A percentile compares a stretch with the other conserved stretches of the same genome.
These are phyloP conservation scores for Neurospora discreta DNA, from an alignment of 495 filamentous ascomycete genomes.

Conservation along the genomic window DNA sequence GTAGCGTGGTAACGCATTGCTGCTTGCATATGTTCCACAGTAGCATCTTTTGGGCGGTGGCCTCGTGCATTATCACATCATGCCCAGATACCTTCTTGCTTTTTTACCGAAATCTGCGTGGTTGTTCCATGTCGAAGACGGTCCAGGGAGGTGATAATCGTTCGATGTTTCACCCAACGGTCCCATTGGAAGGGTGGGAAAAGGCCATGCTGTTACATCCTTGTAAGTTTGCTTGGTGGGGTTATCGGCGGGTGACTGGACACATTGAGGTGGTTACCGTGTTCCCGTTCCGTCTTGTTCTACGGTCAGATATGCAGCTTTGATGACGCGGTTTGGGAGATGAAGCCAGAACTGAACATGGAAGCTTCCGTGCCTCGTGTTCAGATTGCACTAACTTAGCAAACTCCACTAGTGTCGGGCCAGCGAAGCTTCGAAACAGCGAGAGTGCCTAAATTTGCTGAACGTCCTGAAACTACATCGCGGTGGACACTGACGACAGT, in stretches of 20 bases:
- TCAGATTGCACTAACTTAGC: neutral
- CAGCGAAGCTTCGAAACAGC: neutral
- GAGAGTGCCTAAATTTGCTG: neutral
- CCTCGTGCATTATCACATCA: neutral
- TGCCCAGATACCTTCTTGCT: neutral
- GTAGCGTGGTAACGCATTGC: neutral
- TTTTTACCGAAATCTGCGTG: neutral
- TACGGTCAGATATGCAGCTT: neutral
- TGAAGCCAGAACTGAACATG: neutral
- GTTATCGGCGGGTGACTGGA: neutral
- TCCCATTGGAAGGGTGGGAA: neutral
- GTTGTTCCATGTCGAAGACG: neutral
- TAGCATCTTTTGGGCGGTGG: neutral
- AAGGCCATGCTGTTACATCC: neutral
- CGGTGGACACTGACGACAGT: neutral
- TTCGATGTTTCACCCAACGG: neutral
- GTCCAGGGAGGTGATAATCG: neutral
- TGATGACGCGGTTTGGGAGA: neutral
- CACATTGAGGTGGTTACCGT: neutral
- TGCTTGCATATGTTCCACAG: neutral
- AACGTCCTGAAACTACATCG: neutral
- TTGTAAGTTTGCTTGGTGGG: neutral
- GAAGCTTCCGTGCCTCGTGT: neutral
- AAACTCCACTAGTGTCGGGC: neutral
- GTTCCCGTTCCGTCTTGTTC: neutral